Percentiles rank a stretch among this genome's conserved stretches.
These are phyloP conservation scores for Paxillus ammoniavirescens DNA, from an alignment of 768 basidiomycete genomes.

Conservation along the genomic window DNA sequence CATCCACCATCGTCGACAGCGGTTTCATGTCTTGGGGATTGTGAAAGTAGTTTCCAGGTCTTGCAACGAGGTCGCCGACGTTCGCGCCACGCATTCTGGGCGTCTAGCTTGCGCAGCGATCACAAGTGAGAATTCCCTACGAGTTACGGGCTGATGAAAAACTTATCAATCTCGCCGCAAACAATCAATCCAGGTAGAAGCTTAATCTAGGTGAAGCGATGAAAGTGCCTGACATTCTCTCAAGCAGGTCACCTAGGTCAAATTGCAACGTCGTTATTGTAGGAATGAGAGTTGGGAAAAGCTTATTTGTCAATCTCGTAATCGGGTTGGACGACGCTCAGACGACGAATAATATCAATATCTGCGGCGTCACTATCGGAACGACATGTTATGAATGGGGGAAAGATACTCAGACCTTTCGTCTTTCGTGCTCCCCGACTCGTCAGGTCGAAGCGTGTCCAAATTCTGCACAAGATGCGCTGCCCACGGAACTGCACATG, in stretches of 20 bases:
- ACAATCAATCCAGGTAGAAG: no score
- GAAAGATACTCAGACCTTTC: slow-evolving; percentile 7
- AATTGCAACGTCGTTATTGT: slow-evolving; percentile 23
- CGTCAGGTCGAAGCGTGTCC: slow-evolving; percentile 17
- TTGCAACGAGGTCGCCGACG: no score
- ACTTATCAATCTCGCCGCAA: no score
- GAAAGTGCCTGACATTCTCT: no score
- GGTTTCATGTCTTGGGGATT: no score
- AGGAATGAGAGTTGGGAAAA: slow-evolving; percentile 29
- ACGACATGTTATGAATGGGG: slow-evolving; percentile 14
- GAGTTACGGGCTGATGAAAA: no score
- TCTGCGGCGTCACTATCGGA: slow-evolving; percentile 15
- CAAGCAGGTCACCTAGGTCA: slow-evolving; percentile 17
- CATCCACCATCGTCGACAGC: no score
- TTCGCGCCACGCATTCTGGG: no score
- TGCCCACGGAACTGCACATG: slow-evolving; percentile 22
- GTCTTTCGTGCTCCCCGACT: slow-evolving; percentile 31
- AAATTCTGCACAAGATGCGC: slow-evolving; percentile 16
- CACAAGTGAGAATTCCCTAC: no score
- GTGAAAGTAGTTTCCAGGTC: no score
- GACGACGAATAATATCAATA: slow-evolving; percentile 15
- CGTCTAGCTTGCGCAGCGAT: no score
- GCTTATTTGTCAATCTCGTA: slow-evolving; percentile 27
- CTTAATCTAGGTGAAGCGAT: no score
- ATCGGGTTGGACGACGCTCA: slow-evolving; percentile 19